These are phyloP conservation scores for Heliamphora pulchella DNA, from an alignment of 179 eudicot genomes.

Conservation along the genomic window DNA sequence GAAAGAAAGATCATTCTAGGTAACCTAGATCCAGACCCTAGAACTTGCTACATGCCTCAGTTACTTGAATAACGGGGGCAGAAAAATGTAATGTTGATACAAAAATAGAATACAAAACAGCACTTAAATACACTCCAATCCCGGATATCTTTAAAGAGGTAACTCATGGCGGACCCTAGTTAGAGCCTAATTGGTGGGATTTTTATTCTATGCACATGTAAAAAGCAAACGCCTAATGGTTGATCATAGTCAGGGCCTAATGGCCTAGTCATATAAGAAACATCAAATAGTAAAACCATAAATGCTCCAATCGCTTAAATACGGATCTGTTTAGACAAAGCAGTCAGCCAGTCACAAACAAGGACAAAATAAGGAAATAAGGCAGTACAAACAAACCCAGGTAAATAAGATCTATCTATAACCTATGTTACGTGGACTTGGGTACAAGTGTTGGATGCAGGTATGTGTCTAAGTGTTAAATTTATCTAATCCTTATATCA, in stretches of 20 bases:
- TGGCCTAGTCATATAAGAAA: conserved; percentile 3
- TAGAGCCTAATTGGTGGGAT: background rate
- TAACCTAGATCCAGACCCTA: too few species aligned
- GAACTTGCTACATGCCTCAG: too few species aligned
- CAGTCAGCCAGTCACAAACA: background rate
- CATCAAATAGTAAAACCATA: background rate
- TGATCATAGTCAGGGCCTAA: background rate
- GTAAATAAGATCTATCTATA: background rate
- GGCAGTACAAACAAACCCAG: background rate
- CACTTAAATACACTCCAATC: background rate
- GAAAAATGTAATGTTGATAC: too few species aligned
- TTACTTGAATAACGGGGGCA: too few species aligned
- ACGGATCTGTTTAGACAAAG: too few species aligned
- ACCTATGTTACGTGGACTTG: background rate
- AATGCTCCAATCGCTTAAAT: background rate
- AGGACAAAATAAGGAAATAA: background rate
- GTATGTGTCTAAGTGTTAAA: too few species aligned
- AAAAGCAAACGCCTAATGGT: background rate
- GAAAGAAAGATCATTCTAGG: too few species aligned
- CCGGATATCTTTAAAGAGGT: background rate
- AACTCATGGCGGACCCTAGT: background rate
- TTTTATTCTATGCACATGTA: background rate
- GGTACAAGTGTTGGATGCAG: too few species aligned
- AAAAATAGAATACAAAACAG: too few species aligned
- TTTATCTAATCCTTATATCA: too few species aligned